Percentiles rank a stretch among this genome's conserved stretches.
Conservation (phyloP, 768 basidiomycete genomes). For the Chalciporus chontae region DNA sequence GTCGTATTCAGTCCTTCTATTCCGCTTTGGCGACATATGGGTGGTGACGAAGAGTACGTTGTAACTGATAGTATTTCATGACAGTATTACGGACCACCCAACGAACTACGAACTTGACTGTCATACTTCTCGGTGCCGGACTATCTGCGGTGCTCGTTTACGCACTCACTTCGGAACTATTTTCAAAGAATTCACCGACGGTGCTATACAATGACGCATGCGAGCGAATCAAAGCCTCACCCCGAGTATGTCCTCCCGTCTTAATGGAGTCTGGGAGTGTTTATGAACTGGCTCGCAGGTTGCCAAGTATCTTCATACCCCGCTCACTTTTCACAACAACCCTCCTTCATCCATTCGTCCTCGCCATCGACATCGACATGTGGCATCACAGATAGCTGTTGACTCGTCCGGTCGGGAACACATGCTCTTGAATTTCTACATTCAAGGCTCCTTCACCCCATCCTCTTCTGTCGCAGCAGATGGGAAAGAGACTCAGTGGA, state of each 20-base stretch:
- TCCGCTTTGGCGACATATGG: not conserved
- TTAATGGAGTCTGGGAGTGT: not conserved
- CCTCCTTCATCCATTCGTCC: conserved; percentile 74
- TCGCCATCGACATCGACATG: conserved; percentile 78
- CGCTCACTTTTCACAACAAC: conserved; percentile 76
- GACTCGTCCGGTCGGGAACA: conserved; percentile 77
- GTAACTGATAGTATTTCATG: not conserved
- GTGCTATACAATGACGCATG: conserved; percentile 68
- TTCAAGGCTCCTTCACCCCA: conserved; percentile 52
- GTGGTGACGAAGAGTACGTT: not conserved
- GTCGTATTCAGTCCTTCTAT: conserved; percentile 8
- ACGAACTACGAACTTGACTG: conserved; percentile 47
- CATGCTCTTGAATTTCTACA: conserved; percentile 80
- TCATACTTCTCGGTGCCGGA: conserved; percentile 74
- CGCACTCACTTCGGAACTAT: conserved; percentile 77
- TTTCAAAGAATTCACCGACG: conserved; percentile 86
- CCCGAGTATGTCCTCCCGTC: conserved; percentile 33
- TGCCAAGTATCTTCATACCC: conserved; percentile 61
- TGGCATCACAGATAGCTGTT: conserved; percentile 71
- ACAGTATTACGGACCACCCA: conserved; percentile 38
- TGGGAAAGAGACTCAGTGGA: conserved; percentile 11
- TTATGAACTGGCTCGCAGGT: conserved; percentile 42
- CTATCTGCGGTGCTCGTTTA: conserved; percentile 71
- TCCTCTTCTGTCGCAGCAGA: conserved; percentile 30
- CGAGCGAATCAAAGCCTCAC: conserved; percentile 45